These are phyloP conservation scores for Limnanthes douglasii DNA, from an alignment of 345 rosid genomes.

Conservation along the genomic window DNA sequence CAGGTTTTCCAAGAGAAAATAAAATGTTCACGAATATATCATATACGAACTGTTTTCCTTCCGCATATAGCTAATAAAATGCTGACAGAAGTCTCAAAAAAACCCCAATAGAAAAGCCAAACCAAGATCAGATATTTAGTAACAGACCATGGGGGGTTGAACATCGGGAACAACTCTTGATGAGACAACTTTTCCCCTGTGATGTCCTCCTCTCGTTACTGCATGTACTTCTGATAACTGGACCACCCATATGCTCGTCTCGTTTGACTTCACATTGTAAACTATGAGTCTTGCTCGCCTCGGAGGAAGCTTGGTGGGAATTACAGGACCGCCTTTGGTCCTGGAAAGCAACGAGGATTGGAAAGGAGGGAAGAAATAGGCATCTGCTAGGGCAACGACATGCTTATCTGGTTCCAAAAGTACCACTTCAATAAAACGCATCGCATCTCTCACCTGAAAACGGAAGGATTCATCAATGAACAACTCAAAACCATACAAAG, in stretches of 20 bases:
- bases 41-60: too few species aligned
- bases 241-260: conserved; percentile 71
- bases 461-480: conserved; percentile 6
- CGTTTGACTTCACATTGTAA: conserved; percentile 73
- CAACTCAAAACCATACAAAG: not conserved
- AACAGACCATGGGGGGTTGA: conserved; percentile 84
- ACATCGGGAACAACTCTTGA: conserved; percentile 64
- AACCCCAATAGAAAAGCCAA: conserved; percentile 5
- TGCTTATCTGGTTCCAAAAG: conserved; percentile 67
- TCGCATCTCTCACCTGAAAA: conserved; percentile 74
- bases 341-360: conserved; percentile 84
- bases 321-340: conserved; percentile 65
- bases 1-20: too few species aligned
- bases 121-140: conserved; percentile 5
- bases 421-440: conserved; percentile 87
- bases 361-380: conserved; percentile 90
- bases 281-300: conserved; percentile 75
- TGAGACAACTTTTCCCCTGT: conserved; percentile 81
- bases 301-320: conserved; percentile 81
- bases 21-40: too few species aligned
- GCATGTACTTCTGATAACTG: conserved; percentile 91
- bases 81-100: too few species aligned
- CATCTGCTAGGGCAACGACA: conserved; percentile 83
- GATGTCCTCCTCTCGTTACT: conserved; percentile 82
- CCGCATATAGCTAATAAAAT: too few species aligned